A percentile compares a stretch with the other conserved stretches of the same genome.
Evolutionary conservation across 306 rosid genomes (phyloP).

Genomic region (Glycine soja): DNA sequence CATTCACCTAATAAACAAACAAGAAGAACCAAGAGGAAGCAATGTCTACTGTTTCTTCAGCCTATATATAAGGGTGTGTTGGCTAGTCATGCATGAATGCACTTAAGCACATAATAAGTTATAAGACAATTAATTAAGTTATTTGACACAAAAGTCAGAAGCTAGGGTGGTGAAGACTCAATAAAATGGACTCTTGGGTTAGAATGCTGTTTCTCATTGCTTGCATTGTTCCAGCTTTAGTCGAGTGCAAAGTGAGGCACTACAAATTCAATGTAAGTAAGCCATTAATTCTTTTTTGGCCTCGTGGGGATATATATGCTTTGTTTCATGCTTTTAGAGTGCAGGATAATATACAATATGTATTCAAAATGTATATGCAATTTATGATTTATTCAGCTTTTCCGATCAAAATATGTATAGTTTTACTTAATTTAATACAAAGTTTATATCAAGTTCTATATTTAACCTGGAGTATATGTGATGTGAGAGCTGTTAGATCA

Average conservation of each 20-base stretch:
- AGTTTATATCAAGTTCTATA: neutral
- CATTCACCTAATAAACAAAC: constrained; percentile 66
- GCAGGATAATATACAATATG: neutral
- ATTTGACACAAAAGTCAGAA: neutral
- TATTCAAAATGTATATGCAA: constrained; percentile 4
- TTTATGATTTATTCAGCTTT: neutral
- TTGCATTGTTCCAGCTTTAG: constrained; percentile 69
- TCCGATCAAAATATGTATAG: neutral
- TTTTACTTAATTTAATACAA: neutral
- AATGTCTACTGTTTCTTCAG: constrained; percentile 23
- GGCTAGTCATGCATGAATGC: constrained; percentile 53
- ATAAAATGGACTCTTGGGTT: constrained; percentile 63
- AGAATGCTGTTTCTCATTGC: constrained; percentile 56
- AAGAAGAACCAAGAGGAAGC: constrained; percentile 65
- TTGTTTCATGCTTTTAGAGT: neutral
- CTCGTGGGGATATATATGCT: neutral
- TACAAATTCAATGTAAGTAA: constrained; percentile 77
- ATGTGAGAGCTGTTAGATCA: constrained; percentile 9
- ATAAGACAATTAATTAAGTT: constrained; percentile 6
- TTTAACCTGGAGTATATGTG: neutral
- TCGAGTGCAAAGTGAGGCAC: constrained; percentile 73
- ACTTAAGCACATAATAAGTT: neutral
- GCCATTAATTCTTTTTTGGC: neutral
- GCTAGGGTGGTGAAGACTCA: neutral
- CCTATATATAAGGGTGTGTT: constrained; percentile 66